phyloP scores from a whole-genome alignment of 108 stramenopile genomes.

The Cyclotella baltica region DNA sequence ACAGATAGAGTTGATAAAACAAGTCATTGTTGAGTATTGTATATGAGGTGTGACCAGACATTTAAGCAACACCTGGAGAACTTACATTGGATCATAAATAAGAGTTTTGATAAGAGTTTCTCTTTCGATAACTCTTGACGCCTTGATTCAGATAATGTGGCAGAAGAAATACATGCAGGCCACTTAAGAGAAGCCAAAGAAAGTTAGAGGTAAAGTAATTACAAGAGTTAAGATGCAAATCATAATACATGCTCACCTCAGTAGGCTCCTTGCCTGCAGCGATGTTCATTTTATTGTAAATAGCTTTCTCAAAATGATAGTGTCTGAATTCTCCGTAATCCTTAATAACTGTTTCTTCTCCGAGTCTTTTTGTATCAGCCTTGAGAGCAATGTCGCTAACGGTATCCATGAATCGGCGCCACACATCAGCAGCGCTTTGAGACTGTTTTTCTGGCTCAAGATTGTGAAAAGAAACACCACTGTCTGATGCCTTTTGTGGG shows the following conservation, averaged over 20 bases:
- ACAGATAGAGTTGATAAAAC: background rate
- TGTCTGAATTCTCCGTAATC: slow-evolving; percentile 89
- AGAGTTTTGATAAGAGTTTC: slow-evolving; percentile 61
- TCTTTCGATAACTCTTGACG: slow-evolving; percentile 80
- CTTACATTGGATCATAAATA: slow-evolving; percentile 57
- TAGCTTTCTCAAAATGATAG: slow-evolving; percentile 78
- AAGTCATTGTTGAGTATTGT: background rate
- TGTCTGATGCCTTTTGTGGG: slow-evolving; percentile 17
- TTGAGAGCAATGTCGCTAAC: slow-evolving; percentile 70
- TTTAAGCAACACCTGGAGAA: background rate
- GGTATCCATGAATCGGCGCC: slow-evolving; percentile 83
- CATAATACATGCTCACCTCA: slow-evolving; percentile 63
- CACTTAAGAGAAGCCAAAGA: slow-evolving; percentile 60
- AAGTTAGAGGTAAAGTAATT: no score
- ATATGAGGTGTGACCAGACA: background rate
- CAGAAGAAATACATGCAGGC: slow-evolving; percentile 80
- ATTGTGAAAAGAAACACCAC: slow-evolving; percentile 8
- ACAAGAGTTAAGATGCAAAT: no score
- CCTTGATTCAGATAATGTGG: slow-evolving; percentile 64
- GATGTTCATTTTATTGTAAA: slow-evolving; percentile 69
- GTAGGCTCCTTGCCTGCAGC: slow-evolving; percentile 65
- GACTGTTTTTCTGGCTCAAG: slow-evolving; percentile 47
- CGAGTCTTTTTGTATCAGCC: slow-evolving; percentile 81
- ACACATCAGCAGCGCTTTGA: slow-evolving; percentile 72
- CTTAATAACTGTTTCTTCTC: slow-evolving; percentile 67